These are phyloP conservation scores for Camelina hispida DNA, from an alignment of 345 rosid species.

Conservation along the genomic window DNA sequence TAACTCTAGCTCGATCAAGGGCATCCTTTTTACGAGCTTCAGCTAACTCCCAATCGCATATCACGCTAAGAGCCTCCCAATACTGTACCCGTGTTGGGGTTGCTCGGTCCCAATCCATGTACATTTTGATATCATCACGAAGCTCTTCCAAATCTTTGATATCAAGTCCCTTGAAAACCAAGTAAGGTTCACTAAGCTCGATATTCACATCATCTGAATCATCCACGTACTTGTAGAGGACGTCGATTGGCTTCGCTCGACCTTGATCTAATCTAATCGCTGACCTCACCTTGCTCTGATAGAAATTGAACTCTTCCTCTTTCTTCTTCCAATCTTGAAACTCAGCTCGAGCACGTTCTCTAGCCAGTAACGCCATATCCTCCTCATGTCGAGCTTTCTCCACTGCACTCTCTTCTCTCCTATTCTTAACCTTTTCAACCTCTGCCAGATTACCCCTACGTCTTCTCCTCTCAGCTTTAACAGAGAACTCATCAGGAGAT, in stretches of 20 bases:
- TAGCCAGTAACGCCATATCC: conserved; percentile 86
- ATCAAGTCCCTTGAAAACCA: conserved; percentile 88
- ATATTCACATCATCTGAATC: conserved; percentile 71
- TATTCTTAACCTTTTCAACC: conserved; percentile 87
- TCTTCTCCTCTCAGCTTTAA: conserved; percentile 80
- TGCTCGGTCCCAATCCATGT: conserved; percentile 77
- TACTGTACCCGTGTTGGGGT: conserved; percentile 60
- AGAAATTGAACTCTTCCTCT: conserved; percentile 93
- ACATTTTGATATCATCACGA: conserved; percentile 88
- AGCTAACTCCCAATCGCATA: conserved; percentile 89
- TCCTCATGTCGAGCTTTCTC: conserved; percentile 93
- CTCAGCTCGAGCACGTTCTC: conserved; percentile 96
- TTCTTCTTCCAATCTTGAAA: conserved; percentile 97
- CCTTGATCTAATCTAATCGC: conserved; percentile 84
- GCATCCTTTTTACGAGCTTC: conserved; percentile 78
- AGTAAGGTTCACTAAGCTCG: conserved; percentile 77
- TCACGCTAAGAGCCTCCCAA: conserved; percentile 90
- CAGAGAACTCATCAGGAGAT: conserved; percentile 65
- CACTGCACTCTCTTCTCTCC: conserved; percentile 90
- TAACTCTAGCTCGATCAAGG: conserved; percentile 64
- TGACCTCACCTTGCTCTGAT: conserved; percentile 91
- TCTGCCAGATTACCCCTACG: conserved; percentile 81
- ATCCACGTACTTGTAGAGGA: conserved; percentile 73
- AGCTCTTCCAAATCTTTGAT: conserved; percentile 93
- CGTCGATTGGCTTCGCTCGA: conserved; percentile 81